Evolutionary conservation across 352 stramenopile genomes (phyloP).

Genomic region (Phytophthora crassamura): DNA sequence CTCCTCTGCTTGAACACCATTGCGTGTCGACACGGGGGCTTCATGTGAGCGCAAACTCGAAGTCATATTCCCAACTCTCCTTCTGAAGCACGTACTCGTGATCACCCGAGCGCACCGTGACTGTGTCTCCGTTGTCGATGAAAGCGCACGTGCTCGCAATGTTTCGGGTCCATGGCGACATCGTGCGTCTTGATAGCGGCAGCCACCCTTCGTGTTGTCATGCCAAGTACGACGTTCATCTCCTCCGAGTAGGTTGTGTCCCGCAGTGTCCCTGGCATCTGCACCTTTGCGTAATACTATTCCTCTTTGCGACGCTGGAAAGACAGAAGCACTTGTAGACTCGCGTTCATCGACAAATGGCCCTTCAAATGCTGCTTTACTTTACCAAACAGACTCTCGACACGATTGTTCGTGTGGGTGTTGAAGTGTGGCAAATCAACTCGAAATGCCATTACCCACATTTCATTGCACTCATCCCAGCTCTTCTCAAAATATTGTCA

Average conservation of each 20-base stretch:
- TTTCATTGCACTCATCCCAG: constrained; percentile 4
- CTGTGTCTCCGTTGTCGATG: too few relatives aligned
- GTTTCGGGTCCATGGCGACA: neutral
- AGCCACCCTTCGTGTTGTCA: constrained; percentile 12
- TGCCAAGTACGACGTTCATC: constrained; percentile 3
- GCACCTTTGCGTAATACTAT: neutral
- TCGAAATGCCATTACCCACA: constrained; percentile 6
- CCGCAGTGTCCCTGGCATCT: neutral
- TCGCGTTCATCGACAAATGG: too few relatives aligned
- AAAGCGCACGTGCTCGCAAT: neutral
- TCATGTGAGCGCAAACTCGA: too few relatives aligned
- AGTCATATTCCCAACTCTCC: too few relatives aligned
- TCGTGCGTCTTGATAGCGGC: constrained; percentile 3
- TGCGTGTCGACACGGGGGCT: constrained; percentile 16
- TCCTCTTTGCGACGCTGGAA: too few relatives aligned
- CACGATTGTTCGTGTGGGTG: too few relatives aligned
- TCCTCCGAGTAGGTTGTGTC: neutral
- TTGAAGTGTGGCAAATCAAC: too few relatives aligned
- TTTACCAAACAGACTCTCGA: too few relatives aligned
- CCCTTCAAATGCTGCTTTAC: too few relatives aligned
- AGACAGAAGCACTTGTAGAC: too few relatives aligned
- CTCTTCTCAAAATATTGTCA: constrained; percentile 5
- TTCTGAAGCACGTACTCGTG: too few relatives aligned
- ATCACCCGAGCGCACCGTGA: too few relatives aligned
- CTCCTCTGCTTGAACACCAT: constrained; percentile 11